Base-by-base conservation (phyloP, 2,329 filamentous ascomycete genomes). In the Calonectria montana region DNA sequence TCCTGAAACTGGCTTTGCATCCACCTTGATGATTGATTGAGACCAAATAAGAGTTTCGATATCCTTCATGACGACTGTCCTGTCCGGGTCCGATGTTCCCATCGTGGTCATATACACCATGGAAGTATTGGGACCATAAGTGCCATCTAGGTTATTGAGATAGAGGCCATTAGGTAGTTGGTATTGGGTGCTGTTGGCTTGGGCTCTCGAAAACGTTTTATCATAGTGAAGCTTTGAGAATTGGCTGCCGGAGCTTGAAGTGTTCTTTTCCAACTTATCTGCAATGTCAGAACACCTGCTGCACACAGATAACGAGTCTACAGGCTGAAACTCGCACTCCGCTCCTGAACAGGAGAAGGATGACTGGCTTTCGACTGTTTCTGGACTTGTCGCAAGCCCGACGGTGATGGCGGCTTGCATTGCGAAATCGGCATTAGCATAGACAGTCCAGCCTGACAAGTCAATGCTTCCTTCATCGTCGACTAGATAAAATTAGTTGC, bases 31-130 rank as follows among this genome's bases (percentile, higher is more conserved):
- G 9, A 69, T 31, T 16, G 39, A 72, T 41, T 75, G 69, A 0
- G 72, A 55, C 73, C 73, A 75, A 39, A 75, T 74, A 3, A 75
- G 61, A 4, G 73, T 74, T 25, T 74, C 72, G 18, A 75, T 18
- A 31, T 72, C 64, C 4, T 39, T 39, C 69, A 74, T 72, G 15
- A 45, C 57, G 0, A 74, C 70, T 10, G 74, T 74, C 7, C 31
- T 65, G 10, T 43, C 62, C 9, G 66, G 45, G n/a, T 75, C 41
- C 5, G 64, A 64, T 10, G 67, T 69, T 5, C 69, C 73, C 15
- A 45, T 16, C 66, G 67, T 74, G 10, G 72, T 67, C 73, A 75
- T 74, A 23, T 68, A 70, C 4, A 74, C 59, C 73, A 74, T 73
- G 2, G 18, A 6, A 2, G 23, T 21, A 3, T 37, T 27, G 3